Conservation (phyloP, 306 rosid species). For the Pterocarpus macrocarpus region DNA sequence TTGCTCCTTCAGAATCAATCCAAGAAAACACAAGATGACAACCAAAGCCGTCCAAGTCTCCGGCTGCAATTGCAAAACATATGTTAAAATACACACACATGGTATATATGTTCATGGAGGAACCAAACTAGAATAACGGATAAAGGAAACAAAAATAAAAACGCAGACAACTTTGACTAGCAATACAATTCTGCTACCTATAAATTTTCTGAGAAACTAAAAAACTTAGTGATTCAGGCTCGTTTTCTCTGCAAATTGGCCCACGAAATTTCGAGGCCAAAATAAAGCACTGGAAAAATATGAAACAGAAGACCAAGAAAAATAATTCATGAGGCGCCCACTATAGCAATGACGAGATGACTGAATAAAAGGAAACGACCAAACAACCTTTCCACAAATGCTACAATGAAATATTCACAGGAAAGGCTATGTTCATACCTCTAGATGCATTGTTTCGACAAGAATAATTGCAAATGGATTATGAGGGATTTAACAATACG, state of each 20-base stretch:
- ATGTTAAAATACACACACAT: neutral
- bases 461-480: conserved; percentile 30
- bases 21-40: conserved; percentile 45
- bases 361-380: conserved; percentile 48
- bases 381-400: conserved; percentile 24
- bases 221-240: neutral
- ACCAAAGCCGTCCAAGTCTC: conserved; percentile 49
- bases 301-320: conserved; percentile 43
- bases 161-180: neutral
- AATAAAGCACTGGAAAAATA: neutral
- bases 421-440: conserved; percentile 41
- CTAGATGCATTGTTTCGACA: conserved; percentile 49
- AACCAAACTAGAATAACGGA: conserved; percentile 23
- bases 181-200: neutral
- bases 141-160: neutral
- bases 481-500: conserved; percentile 26
- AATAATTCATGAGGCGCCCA: conserved; percentile 8
- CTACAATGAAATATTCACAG: conserved; percentile 10
- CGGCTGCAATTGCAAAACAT: conserved; percentile 42
- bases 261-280: conserved; percentile 26
- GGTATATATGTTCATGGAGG: neutral
- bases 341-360: conserved; percentile 21
- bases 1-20: conserved; percentile 45
- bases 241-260: neutral
- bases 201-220: conserved; percentile 13